These are phyloP conservation scores for Akebia trifoliata DNA, from an alignment of 164 flowering plant genomes.

Conservation along the genomic window DNA sequence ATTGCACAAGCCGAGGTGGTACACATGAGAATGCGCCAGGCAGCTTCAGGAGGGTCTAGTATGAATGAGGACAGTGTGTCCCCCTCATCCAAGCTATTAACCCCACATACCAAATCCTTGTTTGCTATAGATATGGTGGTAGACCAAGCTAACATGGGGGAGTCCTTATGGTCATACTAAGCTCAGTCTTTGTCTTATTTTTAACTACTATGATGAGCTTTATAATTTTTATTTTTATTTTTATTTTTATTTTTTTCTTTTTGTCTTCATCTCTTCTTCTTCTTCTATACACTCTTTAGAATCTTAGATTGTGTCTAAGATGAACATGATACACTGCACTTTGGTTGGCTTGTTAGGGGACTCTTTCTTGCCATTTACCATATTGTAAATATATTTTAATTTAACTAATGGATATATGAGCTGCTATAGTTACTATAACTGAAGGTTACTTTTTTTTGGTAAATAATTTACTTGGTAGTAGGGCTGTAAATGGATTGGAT, in stretches of 20 bases:
- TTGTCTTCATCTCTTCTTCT: neutral
- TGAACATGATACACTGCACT: neutral
- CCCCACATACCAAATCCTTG: constrained; percentile 28
- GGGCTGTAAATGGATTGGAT: too few species aligned
- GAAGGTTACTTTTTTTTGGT: neutral
- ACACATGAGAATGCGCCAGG: constrained; percentile 52
- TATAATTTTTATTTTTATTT: neutral
- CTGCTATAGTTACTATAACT: neutral
- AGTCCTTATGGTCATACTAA: constrained; percentile 63
- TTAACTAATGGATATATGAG: neutral
- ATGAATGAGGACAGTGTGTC: constrained; percentile 11
- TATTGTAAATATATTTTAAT: constrained; percentile 8
- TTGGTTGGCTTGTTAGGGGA: neutral
- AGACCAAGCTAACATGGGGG: constrained; percentile 43
- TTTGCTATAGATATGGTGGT: constrained; percentile 38
- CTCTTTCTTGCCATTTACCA: neutral
- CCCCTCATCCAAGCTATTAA: constrained; percentile 23
- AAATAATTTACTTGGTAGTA: too few species aligned
- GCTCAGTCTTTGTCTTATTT: too few species aligned
- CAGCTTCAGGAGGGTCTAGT: constrained; percentile 8
- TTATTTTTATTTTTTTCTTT: too few species aligned
- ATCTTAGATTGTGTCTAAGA: neutral
- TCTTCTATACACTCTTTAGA: neutral
- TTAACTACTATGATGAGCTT: constrained; percentile 3
- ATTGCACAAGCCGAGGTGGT: constrained; percentile 76